Evolutionary conservation across 2,329 filamentous ascomycete genomes (phyloP).

Genomic region (Verticillium nonalfalfae): DNA sequence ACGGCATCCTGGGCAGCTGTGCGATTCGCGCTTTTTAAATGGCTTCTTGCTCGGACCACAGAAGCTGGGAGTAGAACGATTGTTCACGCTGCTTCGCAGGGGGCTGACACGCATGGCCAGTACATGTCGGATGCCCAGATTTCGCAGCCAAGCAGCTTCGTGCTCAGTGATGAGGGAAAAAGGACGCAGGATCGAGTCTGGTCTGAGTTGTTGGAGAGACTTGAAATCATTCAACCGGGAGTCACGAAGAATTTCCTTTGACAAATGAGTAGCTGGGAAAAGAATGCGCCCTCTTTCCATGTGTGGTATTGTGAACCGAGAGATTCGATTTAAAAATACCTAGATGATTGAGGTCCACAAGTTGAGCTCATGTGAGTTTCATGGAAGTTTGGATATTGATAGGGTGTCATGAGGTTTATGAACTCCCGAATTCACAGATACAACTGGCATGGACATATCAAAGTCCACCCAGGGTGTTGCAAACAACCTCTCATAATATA

Average conservation of each 20-base stretch:
- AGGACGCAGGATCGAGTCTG: constrained; percentile 31
- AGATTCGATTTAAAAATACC: too few species aligned
- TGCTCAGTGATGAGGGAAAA: constrained; percentile 29
- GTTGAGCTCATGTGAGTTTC: too few species aligned
- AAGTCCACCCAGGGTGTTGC: too few species aligned
- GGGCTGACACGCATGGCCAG: constrained; percentile 35
- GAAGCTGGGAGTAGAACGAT: constrained; percentile 41
- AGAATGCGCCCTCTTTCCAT: too few species aligned
- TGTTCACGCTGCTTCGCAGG: constrained; percentile 26
- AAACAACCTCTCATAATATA: too few species aligned
- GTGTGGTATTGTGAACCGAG: too few species aligned
- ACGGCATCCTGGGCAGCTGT: background rate
- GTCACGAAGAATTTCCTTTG: constrained; percentile 5
- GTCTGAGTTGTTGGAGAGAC: constrained; percentile 30
- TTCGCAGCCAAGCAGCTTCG: constrained; percentile 25
- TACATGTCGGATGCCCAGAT: constrained; percentile 31
- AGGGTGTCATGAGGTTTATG: too few species aligned
- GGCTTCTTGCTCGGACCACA: constrained; percentile 31
- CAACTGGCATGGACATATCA: too few species aligned
- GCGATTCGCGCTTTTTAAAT: constrained; percentile 17
- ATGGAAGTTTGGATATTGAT: too few species aligned
- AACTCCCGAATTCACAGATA: too few species aligned
- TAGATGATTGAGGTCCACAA: too few species aligned
- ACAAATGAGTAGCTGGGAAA: background rate
- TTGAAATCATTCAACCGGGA: constrained; percentile 34